These are phyloP conservation scores for Sedum album DNA, from an alignment of 164 flowering plant species.

Conservation along the genomic window DNA sequence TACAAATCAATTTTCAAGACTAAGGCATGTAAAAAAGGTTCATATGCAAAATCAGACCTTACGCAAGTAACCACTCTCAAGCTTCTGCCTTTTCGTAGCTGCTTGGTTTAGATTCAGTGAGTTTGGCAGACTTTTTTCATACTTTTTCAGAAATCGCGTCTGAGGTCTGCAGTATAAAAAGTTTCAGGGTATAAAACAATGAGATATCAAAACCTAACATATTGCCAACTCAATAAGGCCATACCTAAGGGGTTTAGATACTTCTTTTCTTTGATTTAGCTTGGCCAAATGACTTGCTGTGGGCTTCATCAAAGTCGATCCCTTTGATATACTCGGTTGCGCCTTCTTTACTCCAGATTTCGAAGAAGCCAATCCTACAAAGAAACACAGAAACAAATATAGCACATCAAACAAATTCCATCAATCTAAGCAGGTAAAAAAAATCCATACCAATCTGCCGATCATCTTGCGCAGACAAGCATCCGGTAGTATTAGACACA, in stretches of 20 bases:
- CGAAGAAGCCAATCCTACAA: conserved; percentile 12
- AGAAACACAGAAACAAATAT: background rate
- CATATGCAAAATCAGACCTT: conserved; percentile 25
- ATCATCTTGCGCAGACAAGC: background rate
- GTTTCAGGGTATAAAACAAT: background rate
- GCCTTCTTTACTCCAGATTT: conserved; percentile 25
- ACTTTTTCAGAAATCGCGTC: conserved; percentile 8
- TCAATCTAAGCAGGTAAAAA: background rate
- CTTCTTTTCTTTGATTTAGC: conserved; percentile 37
- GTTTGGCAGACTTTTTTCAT: conserved; percentile 12
- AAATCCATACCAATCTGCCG: background rate
- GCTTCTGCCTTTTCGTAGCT: conserved; percentile 52
- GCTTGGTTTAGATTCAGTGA: conserved; percentile 12
- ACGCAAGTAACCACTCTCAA: conserved; percentile 39
- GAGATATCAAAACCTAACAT: no score
- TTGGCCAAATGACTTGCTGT: conserved; percentile 88
- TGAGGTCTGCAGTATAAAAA: conserved; percentile 20
- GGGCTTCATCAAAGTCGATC: conserved; percentile 80
- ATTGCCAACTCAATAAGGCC: background rate
- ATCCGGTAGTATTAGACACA: background rate
- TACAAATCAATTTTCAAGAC: background rate
- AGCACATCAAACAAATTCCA: no score
- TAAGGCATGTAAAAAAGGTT: background rate
- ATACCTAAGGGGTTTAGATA: conserved; percentile 12
- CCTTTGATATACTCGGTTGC: conserved; percentile 26